Percentiles rank a stretch among this genome's conserved stretches.
Conservation (phyloP, 202 grass and related monocot genomes). For the Schoenoplectus triqueter region DNA sequence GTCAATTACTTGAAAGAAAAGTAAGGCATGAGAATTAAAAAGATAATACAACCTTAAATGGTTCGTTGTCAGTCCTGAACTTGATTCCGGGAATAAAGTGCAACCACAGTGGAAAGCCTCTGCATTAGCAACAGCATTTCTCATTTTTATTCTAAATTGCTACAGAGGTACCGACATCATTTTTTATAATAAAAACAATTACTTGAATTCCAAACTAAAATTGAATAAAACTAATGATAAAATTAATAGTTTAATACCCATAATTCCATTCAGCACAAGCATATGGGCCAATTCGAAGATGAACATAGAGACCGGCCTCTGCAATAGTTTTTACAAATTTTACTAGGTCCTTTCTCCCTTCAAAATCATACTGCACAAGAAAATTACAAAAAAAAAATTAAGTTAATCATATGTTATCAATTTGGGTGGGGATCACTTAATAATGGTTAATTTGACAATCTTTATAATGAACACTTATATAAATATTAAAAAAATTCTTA, state of each 20-base stretch:
- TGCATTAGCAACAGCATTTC: constrained; percentile 43
- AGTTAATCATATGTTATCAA: no score
- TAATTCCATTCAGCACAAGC: constrained; percentile 99
- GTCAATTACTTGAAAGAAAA: constrained; percentile 22
- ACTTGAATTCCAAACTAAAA: neutral
- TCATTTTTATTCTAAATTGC: neutral
- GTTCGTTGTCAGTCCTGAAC: constrained; percentile 91
- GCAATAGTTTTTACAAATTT: constrained; percentile 82
- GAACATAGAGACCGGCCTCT: constrained; percentile 83
- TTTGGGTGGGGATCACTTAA: no score
- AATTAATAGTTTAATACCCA: constrained; percentile 49
- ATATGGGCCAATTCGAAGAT: constrained; percentile 96
- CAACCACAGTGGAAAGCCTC: constrained; percentile 96
- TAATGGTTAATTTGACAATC: no score
- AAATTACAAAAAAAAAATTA: neutral
- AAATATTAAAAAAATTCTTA: neutral
- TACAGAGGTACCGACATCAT: neutral
- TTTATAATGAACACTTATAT: no score
- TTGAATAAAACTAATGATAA: constrained; percentile 14
- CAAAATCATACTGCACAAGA: constrained; percentile 86
- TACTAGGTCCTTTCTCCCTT: constrained; percentile 92
- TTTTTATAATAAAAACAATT: neutral
- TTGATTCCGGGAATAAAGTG: constrained; percentile 98
- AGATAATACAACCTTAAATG: constrained; percentile 62
- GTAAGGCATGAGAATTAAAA: neutral